Evolutionary conservation across 139 green algal genomes (phyloP), one percentile per base, ranked within the genome.

Genomic region (Closterium sp.): DNA sequence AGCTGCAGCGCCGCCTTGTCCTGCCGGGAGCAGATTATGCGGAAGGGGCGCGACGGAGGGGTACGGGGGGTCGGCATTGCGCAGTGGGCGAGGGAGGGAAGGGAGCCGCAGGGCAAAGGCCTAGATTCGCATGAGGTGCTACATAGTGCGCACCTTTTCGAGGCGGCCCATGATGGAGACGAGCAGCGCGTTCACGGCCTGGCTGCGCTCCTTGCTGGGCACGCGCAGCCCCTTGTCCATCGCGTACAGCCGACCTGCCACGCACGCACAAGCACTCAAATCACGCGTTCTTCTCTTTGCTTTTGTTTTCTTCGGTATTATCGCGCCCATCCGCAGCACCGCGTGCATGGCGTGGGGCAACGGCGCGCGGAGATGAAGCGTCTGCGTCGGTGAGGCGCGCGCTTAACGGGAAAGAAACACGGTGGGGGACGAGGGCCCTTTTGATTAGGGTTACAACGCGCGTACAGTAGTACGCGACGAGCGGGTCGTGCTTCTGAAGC

Each of bases 381-480:
- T n/a, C n/a, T n/a, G n/a, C n/a, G n/a, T n/a, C n/a, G n/a, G n/a
- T n/a, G n/a, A n/a, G n/a, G n/a, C n/a, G n/a, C n/a, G n/a, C n/a
- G n/a, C n/a, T n/a, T n/a, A n/a, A n/a, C n/a, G n/a, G n/a, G n/a
- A n/a, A n/a, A n/a, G n/a, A n/a, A n/a, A n/a, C n/a, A n/a, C n/a
- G n/a, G n/a, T n/a, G n/a, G n/a, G n/a, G n/a, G n/a, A n/a, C n/a
- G n/a, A n/a, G n/a, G n/a, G n/a, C n/a, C n/a, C n/a, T n/a, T 6
- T 45, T 45, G 0, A 6, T 45, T 45, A 6, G 38, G 38, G 10
- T 9, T 10, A 11, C 10, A 45, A 45, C 38, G 38, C 24, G 89
- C 28, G 45, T 32, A 95, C 93, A 95, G 88, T 95, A 95, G 92
- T 95, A 95, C 0, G 93, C 92, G 27, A 95, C 88, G 19, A 92